Evolutionary conservation across 1,139 yeast genomes (phyloP), one percentile per base, ranked within the genome.

Genomic region (Pichia sp.): DNA sequence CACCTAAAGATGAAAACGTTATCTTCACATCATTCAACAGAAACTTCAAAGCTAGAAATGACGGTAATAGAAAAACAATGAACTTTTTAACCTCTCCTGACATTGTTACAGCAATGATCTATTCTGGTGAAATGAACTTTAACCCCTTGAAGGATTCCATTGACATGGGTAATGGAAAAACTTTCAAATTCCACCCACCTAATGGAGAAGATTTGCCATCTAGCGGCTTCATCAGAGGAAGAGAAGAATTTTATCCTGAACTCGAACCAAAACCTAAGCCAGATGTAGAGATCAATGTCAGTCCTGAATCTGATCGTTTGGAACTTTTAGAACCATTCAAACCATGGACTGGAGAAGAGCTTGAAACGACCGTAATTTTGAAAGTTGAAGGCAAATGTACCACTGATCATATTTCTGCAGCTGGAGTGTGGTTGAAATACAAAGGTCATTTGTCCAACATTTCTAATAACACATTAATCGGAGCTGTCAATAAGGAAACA

Each of bases 371-470:
- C 50, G 88, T 93, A 2, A 73, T 91, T 55, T 72, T 93, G 65
- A 93, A 91, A 73, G 97, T 91, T 49, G 91, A 89, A 73, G 99
- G 99, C 58, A 93, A 93, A 73, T 91, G 98, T 76, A 93, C 99
- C 45, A 93, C 99, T 41, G 99, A 93, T 71, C 99, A 93, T 67
- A 93, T 93, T 62, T 90, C 97, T 26, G 98, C 98, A 42, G 99
- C 99, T 37, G 99, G 99, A 66, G 95, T 85, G n/a, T 93, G 99
- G 99, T 80, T 93, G 72, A 93, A 93, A 74, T 93, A 93, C 74
- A 93, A 93, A 75, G 99, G 99, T 19, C 99, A 93, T 68, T 78
- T 93, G 64, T 97, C 91, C 69, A 93, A 93, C 72, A 93, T 93
- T 60, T 87, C 97, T 13, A 80, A 93, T 74, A 93, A 93, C 74